A percentile compares a stretch with the other conserved stretches of the same genome.
phyloP scores from a whole-genome alignment of 1,284 basidiomycete genomes.

The Marasmius oreades region DNA sequence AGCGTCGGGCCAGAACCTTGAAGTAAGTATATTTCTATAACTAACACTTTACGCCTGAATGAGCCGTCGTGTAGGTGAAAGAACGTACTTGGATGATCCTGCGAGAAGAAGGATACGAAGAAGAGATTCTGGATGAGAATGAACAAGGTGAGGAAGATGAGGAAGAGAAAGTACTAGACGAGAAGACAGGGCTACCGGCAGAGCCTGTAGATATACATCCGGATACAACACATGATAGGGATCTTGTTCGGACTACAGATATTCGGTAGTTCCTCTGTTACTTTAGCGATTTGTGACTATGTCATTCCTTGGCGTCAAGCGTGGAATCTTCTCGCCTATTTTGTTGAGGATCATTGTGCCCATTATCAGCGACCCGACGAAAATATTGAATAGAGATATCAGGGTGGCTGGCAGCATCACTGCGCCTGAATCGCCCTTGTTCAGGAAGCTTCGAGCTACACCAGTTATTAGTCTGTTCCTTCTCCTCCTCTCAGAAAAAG shows the following conservation, averaged over 20 bases:
- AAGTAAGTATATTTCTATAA: conserved; percentile 28
- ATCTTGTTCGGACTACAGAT: no score
- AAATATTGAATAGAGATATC: no score
- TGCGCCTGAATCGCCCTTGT: conserved; percentile 54
- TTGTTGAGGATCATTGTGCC: no score
- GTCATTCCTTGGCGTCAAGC: no score
- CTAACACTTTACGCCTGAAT: not conserved
- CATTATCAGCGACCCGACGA: no score
- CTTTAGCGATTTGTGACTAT: no score
- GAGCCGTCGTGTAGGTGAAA: conserved; percentile 35
- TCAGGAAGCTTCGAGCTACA: conserved; percentile 40
- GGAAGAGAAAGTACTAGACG: conserved; percentile 35
- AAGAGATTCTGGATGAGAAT: conserved; percentile 49
- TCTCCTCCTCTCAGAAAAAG: conserved; percentile 36
- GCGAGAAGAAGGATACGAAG: conserved; percentile 58
- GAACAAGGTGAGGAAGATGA: conserved; percentile 39
- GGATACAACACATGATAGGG: not conserved
- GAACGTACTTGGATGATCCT: conserved; percentile 52
- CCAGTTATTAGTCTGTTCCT: conserved; percentile 31
- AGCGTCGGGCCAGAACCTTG: conserved; percentile 67
- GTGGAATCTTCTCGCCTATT: no score
- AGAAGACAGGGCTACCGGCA: conserved; percentile 27
- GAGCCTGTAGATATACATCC: conserved; percentile 6
- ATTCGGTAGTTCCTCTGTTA: no score
- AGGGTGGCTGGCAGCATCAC: no score